Evolutionary conservation across 805 yeast genomes (phyloP).

Genomic region (Spathaspora passalidarum): DNA sequence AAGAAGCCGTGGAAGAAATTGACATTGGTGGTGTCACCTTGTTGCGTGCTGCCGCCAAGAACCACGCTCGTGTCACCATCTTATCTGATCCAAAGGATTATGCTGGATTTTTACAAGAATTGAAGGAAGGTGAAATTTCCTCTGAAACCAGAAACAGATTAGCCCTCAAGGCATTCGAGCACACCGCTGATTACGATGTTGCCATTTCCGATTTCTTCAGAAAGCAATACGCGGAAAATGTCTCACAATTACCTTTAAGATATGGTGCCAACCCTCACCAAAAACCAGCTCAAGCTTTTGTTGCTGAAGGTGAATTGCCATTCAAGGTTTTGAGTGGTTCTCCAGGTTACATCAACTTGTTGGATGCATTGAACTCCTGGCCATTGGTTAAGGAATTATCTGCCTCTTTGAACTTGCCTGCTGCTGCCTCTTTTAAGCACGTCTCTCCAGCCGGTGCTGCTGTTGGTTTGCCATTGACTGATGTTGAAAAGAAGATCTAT

Average conservation of each 20-base stretch:
- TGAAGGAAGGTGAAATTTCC: slow-evolving; percentile 70
- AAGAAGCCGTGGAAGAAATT: slow-evolving; percentile 97
- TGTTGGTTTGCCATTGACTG: slow-evolving; percentile 90
- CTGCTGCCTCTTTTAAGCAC: slow-evolving; percentile 98
- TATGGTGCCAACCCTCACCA: slow-evolving; percentile 99
- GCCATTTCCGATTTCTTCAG: slow-evolving; percentile 96
- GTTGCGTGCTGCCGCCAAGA: slow-evolving; percentile 97
- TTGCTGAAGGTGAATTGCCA: slow-evolving; percentile 82
- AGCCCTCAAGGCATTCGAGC: slow-evolving; percentile 97
- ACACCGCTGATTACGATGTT: slow-evolving; percentile 95
- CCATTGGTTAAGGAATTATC: slow-evolving; percentile 96
- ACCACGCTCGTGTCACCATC: slow-evolving; percentile 94
- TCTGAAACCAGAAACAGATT: slow-evolving; percentile 71
- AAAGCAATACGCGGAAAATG: slow-evolving; percentile 90
- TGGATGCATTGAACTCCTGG: slow-evolving; percentile 98
- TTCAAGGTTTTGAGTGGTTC: slow-evolving; percentile 92
- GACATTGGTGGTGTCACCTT: slow-evolving; percentile 97
- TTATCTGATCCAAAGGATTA: slow-evolving; percentile 94
- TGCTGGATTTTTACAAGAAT: slow-evolving; percentile 79
- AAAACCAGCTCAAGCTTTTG: slow-evolving; percentile 97
- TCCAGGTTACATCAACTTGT: slow-evolving; percentile 95
- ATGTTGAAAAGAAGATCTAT: slow-evolving; percentile 89
- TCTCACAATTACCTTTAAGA: slow-evolving; percentile 87
- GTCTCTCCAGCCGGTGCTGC: slow-evolving; percentile 99
- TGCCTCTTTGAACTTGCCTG: slow-evolving; percentile 91